These are phyloP conservation scores for Beauveria sp. DNA, from an alignment of 2,329 filamentous ascomycete genomes.

Conservation along the genomic window DNA sequence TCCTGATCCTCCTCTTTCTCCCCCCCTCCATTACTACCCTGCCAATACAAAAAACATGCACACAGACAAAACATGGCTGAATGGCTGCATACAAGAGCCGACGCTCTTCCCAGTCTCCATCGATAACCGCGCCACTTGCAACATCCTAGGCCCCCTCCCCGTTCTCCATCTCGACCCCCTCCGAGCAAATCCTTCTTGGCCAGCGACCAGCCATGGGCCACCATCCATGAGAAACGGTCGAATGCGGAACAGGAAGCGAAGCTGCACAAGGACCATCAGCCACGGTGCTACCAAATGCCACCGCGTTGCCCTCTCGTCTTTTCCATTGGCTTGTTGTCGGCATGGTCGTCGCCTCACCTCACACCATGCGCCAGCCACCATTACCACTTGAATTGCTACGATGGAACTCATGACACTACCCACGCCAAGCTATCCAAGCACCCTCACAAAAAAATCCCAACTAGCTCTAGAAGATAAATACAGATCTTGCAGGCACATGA, in stretches of 20 bases:
- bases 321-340: background rate
- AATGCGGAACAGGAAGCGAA: background rate
- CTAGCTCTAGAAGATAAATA: background rate
- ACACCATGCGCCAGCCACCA: background rate
- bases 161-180: background rate
- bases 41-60: background rate
- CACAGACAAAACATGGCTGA: background rate
- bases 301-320: background rate
- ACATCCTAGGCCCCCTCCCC: background rate
- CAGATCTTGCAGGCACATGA: background rate
- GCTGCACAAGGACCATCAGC: conserved; percentile 2
- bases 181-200: background rate
- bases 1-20: background rate
- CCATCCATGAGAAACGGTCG: background rate
- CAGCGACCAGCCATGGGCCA: background rate
- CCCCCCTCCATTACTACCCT: background rate
- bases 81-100: background rate
- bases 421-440: background rate
- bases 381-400: background rate
- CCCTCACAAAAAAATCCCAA: background rate
- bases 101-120: background rate
- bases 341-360: background rate
- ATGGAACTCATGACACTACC: background rate
- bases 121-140: conserved; percentile 3
- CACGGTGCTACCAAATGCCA: background rate